phyloP scores from a whole-genome alignment of 176 grass and related monocot species.

The Eleusine coracana region DNA sequence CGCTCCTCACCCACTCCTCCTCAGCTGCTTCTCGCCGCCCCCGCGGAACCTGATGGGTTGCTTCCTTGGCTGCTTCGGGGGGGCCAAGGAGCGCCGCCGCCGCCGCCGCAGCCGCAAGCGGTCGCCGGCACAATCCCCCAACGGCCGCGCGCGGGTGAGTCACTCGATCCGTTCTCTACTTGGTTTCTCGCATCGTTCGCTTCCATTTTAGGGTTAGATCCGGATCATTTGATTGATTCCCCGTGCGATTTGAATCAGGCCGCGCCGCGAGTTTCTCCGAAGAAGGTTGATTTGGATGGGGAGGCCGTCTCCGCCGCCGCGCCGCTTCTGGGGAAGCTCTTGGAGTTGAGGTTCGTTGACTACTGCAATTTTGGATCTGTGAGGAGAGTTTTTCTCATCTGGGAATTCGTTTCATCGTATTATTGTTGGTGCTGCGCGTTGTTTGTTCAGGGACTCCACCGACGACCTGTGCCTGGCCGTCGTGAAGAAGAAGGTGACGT shows the following conservation, averaged over 20 bases:
- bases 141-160: slow-evolving; percentile 47
- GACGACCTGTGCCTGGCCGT: slow-evolving; percentile 58
- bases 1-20: not conserved
- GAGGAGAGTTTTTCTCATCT: not conserved
- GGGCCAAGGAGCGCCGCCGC: slow-evolving; percentile 59
- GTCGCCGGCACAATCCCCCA: slow-evolving; percentile 58
- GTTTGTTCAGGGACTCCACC: slow-evolving; percentile 56
- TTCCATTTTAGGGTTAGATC: slow-evolving; percentile 3
- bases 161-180: not conserved
- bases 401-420: not conserved
- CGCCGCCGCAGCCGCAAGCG: slow-evolving; percentile 52
- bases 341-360: slow-evolving; percentile 47
- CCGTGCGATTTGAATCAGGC: slow-evolving; percentile 21
- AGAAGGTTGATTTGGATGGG: slow-evolving; percentile 47
- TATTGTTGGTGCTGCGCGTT: not conserved
- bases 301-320: slow-evolving; percentile 53
- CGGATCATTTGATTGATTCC: not conserved
- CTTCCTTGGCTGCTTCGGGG: slow-evolving; percentile 97
- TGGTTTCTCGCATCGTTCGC: not conserved
- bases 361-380: not conserved
- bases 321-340: slow-evolving; percentile 51
- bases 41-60: slow-evolving; percentile 67
- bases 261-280: slow-evolving; percentile 32
- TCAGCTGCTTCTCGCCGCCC: slow-evolving; percentile 4
- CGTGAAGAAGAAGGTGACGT: slow-evolving; percentile 93